phyloP scores from a whole-genome alignment of 2,329 filamentous ascomycete species.

The Lachnellula cervina region DNA sequence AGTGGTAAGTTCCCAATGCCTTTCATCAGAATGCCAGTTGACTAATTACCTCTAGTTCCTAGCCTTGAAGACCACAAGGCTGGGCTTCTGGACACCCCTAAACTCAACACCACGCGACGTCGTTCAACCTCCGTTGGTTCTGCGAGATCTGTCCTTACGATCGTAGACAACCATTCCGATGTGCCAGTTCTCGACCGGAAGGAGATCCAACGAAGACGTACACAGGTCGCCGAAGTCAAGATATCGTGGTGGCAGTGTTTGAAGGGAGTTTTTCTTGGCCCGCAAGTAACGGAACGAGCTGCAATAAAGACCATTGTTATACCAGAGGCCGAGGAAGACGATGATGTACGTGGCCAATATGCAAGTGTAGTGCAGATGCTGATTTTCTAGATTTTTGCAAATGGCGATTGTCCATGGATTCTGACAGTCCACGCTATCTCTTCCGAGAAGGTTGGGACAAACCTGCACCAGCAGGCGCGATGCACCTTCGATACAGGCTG shows the following conservation, averaged over 20 bases:
- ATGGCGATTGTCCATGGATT: constrained; percentile 2
- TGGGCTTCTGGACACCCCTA: background rate
- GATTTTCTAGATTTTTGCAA: background rate
- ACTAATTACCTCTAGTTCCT: background rate
- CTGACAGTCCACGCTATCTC: background rate
- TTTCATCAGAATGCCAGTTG: background rate
- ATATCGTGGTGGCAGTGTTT: constrained; percentile 1
- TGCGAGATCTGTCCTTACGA: constrained; percentile 1
- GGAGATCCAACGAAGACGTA: background rate
- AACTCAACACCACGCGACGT: background rate
- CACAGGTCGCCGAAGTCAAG: background rate
- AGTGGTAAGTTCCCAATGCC: background rate
- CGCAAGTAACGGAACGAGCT: background rate
- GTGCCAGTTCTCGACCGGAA: background rate
- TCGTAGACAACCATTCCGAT: background rate
- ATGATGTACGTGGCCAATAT: background rate
- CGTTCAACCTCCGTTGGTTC: background rate
- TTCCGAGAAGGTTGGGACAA: constrained; percentile 35
- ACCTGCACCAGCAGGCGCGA: constrained; percentile 23
- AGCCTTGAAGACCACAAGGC: background rate
- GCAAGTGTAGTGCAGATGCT: background rate
- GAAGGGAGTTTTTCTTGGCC: constrained; percentile 1
- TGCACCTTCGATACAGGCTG: constrained; percentile 8
- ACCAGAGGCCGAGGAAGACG: background rate
- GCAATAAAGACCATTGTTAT: background rate